These are phyloP conservation scores for Paramecium sexaurelia DNA, from an alignment of 73 alveolate species.

Conservation along the genomic window DNA sequence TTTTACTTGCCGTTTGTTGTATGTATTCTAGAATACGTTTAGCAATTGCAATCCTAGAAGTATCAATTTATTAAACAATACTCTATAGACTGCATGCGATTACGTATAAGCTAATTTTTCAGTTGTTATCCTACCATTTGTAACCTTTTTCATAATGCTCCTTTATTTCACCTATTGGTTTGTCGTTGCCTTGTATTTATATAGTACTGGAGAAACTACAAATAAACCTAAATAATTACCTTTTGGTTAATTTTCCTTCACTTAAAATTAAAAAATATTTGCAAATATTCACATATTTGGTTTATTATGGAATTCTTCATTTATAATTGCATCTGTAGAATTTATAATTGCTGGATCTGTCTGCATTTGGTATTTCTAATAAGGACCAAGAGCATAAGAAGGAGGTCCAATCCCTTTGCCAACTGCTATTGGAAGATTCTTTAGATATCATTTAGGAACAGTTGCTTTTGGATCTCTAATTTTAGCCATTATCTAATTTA, in stretches of 20 bases:
- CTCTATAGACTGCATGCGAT: constrained; percentile 37
- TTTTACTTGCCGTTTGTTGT: constrained; percentile 74
- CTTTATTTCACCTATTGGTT: constrained; percentile 86
- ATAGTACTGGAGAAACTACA: constrained; percentile 85
- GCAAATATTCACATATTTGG: constrained; percentile 84
- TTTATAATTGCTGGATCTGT: constrained; percentile 92
- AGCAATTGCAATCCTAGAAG: constrained; percentile 91
- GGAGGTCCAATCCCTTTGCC: constrained; percentile 75
- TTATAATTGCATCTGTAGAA: constrained; percentile 88
- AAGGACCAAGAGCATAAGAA: constrained; percentile 84
- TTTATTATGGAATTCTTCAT: constrained; percentile 90
- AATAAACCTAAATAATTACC: constrained; percentile 61
- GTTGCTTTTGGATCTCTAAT: constrained; percentile 95
- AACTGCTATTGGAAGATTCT: constrained; percentile 86
- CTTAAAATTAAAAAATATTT: not conserved
- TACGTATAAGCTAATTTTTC: constrained; percentile 37
- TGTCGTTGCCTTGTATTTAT: constrained; percentile 80
- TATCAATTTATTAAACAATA: not conserved
- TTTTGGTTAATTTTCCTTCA: constrained; percentile 50
- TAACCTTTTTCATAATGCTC: constrained; percentile 76
- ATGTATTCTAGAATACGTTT: constrained; percentile 90
- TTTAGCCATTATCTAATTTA: constrained; percentile 90
- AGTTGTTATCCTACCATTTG: constrained; percentile 83
- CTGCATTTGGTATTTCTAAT: constrained; percentile 95
- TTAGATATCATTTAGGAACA: constrained; percentile 95